A percentile compares a stretch with the other conserved stretches of the same genome.
Conservation (phyloP, 352 stramenopile genomes). For the Pythium myriotylum region DNA sequence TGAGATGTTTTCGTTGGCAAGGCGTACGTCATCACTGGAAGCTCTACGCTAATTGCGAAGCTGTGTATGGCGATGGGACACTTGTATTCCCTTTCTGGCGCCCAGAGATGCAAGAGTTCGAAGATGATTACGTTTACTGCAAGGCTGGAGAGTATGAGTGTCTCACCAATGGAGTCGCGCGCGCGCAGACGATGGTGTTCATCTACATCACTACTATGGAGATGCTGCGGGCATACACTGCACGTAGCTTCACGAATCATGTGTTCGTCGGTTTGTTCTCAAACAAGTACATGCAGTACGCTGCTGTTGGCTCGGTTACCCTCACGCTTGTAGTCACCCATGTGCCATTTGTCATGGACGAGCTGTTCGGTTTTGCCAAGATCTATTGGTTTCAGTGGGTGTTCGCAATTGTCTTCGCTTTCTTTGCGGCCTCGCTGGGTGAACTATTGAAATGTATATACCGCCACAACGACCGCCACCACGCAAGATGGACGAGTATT, state of each 20-base stretch:
- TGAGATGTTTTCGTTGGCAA: conserved; percentile 32
- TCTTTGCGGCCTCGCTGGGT: conserved; percentile 33
- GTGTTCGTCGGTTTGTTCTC: conserved; percentile 41
- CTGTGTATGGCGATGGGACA: conserved; percentile 27
- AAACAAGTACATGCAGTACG: conserved; percentile 49
- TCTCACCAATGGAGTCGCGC: conserved; percentile 39
- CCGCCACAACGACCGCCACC: conserved; percentile 36
- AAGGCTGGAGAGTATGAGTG: conserved; percentile 38
- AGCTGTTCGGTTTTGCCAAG: conserved; percentile 43
- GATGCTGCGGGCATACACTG: conserved; percentile 51
- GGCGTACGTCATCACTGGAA: conserved; percentile 29
- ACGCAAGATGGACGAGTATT: conserved; percentile 34
- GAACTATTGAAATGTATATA: conserved; percentile 49
- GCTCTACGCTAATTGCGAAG: conserved; percentile 33
- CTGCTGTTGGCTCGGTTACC: conserved; percentile 39
- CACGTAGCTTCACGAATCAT: conserved; percentile 46
- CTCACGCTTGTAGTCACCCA: conserved; percentile 44
- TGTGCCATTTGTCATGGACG: conserved; percentile 37
- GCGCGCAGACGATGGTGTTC: conserved; percentile 48
- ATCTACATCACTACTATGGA: conserved; percentile 56
- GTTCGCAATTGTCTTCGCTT: conserved; percentile 39
- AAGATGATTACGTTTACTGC: conserved; percentile 28
- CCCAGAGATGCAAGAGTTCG: conserved; percentile 13
- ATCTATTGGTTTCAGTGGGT: conserved; percentile 53
- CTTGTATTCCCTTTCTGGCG: conserved; percentile 21